Percentiles rank a stretch among this genome's conserved stretches.
Evolutionary conservation across 345 rosid genomes (phyloP).

Genomic region (Chamaenerion angustifolium): DNA sequence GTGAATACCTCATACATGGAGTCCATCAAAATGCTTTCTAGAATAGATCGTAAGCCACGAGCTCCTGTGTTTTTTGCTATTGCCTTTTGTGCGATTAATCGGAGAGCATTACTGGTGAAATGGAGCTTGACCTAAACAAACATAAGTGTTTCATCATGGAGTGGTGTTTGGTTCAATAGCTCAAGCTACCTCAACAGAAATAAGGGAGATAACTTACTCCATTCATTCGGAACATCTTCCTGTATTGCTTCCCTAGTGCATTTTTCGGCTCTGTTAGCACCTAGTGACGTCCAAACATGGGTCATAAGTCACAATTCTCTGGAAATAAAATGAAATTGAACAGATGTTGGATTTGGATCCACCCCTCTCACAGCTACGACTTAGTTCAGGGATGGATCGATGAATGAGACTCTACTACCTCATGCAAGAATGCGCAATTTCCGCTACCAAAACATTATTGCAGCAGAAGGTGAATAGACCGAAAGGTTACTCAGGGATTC

Average conservation of each 20-base stretch:
- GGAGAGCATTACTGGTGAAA: constrained; percentile 59
- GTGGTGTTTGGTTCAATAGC: not conserved
- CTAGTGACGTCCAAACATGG: constrained; percentile 16
- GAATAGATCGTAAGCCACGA: constrained; percentile 70
- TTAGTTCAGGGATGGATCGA: too few species aligned
- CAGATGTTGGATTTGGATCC: too few species aligned
- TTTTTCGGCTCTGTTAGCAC: constrained; percentile 91
- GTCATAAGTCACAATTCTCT: constrained; percentile 2
- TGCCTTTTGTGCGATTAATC: constrained; percentile 74
- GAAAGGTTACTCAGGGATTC: too few species aligned
- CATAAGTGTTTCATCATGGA: not conserved
- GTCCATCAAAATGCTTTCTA: constrained; percentile 89
- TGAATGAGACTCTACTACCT: too few species aligned
- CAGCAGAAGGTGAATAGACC: too few species aligned
- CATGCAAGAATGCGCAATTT: too few species aligned
- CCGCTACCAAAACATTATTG: too few species aligned
- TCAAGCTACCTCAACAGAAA: not conserved
- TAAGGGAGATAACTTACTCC: constrained; percentile 35
- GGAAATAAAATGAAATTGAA: too few species aligned
- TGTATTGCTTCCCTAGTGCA: constrained; percentile 93
- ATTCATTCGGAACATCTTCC: constrained; percentile 85
- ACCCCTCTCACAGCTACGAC: too few species aligned
- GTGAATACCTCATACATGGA: constrained; percentile 88
- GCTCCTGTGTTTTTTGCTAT: constrained; percentile 87
- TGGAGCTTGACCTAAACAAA: constrained; percentile 70